Base-by-base conservation (phyloP, 1,284 basidiomycete species). In the Puccinia horiana region DNA sequence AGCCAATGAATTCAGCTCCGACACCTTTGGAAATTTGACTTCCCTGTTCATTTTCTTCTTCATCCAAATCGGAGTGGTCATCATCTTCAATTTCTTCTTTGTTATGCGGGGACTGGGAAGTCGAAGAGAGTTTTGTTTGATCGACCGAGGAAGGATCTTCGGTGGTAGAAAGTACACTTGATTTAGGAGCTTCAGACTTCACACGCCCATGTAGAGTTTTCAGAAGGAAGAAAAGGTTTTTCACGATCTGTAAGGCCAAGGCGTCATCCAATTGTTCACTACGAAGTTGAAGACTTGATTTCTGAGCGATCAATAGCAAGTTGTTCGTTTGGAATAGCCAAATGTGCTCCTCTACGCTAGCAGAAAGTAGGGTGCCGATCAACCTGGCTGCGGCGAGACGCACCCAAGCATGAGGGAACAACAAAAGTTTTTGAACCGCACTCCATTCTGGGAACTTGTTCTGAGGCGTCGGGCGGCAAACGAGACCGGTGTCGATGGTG, bases 391-490 rank as follows among this genome's bases (percentile, higher is more conserved):
- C 90, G 0, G 93, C 93, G 18, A 91, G 91, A 47, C 96, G 92
- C 0, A 97, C 94, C 96, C 96, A 98, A 4, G 93, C 91, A 87
- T 99, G 96, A 16, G 96, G 95, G 88, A 93, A 98, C 12, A 94
- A 89, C 2, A 98, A 90, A 85, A 94, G 91, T 0, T 89, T 85
- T 26, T 91, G 88, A 61, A 97, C 89, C 0, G 89, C 86, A 29
- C 88, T 85, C 94, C 94, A 96, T 2, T 85, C 74, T 3, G 47
- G 26, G 61, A 65, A 67, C 37, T 63, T 44, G 37, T 63, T 44
- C 40, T 47, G 40, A 49, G 58, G 40, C 35, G 75, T 63, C n/a
- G 76, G 81, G 89, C 87, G 1, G 29, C 42, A 49, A 29, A 65
- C 18, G 12, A 63, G 20, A 94, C 87, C 75, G 87, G 88, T 42